Base-by-base conservation (phyloP, 2,329 filamentous ascomycete species). In the Mycocentrospora acerina region DNA sequence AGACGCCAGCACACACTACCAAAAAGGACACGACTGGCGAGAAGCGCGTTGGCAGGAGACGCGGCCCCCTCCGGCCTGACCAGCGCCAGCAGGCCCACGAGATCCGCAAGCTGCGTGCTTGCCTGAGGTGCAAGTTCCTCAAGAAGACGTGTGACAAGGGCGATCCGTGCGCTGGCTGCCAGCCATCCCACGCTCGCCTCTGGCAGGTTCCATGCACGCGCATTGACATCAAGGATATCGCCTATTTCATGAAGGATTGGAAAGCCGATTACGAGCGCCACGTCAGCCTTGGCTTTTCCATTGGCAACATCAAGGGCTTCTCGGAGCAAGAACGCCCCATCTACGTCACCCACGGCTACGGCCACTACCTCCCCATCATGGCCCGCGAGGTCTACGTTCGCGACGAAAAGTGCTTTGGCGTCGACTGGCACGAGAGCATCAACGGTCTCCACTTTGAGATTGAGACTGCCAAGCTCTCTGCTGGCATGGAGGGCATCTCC, bases 61-160 rank as follows among this genome's bases (percentile, higher is more conserved):
- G 88, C 67, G 91, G 91, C 24, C 91, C 91, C 42, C 80, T 97
- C 54, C 79, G 90, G 59, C 90, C 90, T 9, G 91, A 97, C 68
- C 91, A 96, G 75, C 82, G 91, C 55, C 94, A 95, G 72, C 91
- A 96, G 70, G 91, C 91, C 17, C 93, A 90, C 60, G 91, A 97
- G 71, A 97, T 97, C 65, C 83, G 91, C 67, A 97, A 97, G 71
- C 76, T 96, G 57, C 81, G 91, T 62, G 91, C 91, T 32, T 97
- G 91, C 68, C 76, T 97, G 57, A 85, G 91, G 52, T 97, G 91
- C 81, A 96, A 96, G 74, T 97, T 96, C 76, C 78, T 97, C 67
- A 97, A 97, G 80, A 97, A 97, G 80, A 96, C 91, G 32, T 97
- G 91, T 65, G 91, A 97, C 71, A 96, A 94, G 75, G 91, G 91